Evolutionary conservation across 208 protist species (phyloP).

Genomic region (Wallacemonas sp.): DNA sequence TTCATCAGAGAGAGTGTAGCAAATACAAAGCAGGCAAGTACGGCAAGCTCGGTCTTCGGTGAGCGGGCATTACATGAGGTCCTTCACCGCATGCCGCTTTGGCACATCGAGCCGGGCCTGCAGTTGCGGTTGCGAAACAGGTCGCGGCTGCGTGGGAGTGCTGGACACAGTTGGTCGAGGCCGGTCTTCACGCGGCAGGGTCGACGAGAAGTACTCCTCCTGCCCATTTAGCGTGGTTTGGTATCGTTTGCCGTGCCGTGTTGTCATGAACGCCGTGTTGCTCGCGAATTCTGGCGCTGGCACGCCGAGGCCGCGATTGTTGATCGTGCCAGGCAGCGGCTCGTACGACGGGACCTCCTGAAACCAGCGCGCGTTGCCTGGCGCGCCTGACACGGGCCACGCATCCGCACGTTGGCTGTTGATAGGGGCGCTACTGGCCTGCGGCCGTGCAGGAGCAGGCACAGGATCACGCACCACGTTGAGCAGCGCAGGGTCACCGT

Average conservation of each 20-base stretch:
- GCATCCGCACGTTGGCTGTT: background rate
- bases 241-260: constrained; percentile 24
- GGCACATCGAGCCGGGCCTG: constrained; percentile 11
- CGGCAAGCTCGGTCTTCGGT: too few relatives aligned
- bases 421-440: background rate
- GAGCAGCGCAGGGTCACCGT: constrained; percentile 44
- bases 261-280: constrained; percentile 40
- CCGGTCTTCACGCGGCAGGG: background rate
- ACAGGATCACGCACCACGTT: constrained; percentile 53
- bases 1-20: too few relatives aligned
- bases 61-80: background rate
- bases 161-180: background rate
- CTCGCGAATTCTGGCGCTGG: constrained; percentile 37
- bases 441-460: background rate
- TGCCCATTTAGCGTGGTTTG: constrained; percentile 44
- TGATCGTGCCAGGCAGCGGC: constrained; percentile 71
- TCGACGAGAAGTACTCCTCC: constrained; percentile 44
- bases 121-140: background rate
- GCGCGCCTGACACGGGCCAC: constrained; percentile 20
- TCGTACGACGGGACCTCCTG: constrained; percentile 68
- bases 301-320: constrained; percentile 31
- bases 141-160: background rate
- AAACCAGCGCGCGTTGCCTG: constrained; percentile 58
- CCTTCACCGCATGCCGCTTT: constrained; percentile 27
- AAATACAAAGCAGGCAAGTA: background rate